A percentile compares a stretch with the other conserved stretches of the same genome.
Conservation (phyloP, 2,329 filamentous ascomycete species). For the Atkinsonella hypoxylon region DNA sequence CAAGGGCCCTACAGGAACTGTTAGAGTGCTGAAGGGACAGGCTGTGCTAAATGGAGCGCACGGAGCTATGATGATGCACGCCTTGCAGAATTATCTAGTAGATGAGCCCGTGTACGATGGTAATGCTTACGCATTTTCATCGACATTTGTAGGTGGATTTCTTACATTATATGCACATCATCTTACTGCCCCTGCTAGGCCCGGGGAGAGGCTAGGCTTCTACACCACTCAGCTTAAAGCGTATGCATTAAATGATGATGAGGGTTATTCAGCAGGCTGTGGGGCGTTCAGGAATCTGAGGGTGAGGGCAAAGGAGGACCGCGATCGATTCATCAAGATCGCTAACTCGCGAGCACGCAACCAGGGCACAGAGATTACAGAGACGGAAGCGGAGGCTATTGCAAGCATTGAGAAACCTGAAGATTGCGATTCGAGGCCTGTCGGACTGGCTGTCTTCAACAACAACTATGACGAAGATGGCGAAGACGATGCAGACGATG, state of each 20-base stretch:
- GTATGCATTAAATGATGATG: neutral
- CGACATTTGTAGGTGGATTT: slow-evolving; percentile 12
- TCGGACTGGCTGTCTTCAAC: neutral
- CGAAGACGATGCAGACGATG: neutral
- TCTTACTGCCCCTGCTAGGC: neutral
- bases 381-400: neutral
- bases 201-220: neutral
- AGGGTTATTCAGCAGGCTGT: neutral
- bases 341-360: neutral
- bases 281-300: neutral
- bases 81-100: slow-evolving; percentile 3
- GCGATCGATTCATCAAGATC: neutral
- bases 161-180: neutral
- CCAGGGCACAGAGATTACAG: neutral
- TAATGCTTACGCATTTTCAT: slow-evolving; percentile 25
- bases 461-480: neutral
- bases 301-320: neutral
- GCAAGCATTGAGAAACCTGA: neutral
- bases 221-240: neutral
- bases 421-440: neutral
- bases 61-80: neutral
- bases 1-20: slow-evolving; percentile 21
- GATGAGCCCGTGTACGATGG: slow-evolving; percentile 21
- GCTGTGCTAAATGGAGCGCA: slow-evolving; percentile 17
- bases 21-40: slow-evolving; percentile 18